These are phyloP conservation scores for Zhuliangozyma parablackwelliae DNA, from an alignment of 1,139 yeast genomes.

Conservation along the genomic window DNA sequence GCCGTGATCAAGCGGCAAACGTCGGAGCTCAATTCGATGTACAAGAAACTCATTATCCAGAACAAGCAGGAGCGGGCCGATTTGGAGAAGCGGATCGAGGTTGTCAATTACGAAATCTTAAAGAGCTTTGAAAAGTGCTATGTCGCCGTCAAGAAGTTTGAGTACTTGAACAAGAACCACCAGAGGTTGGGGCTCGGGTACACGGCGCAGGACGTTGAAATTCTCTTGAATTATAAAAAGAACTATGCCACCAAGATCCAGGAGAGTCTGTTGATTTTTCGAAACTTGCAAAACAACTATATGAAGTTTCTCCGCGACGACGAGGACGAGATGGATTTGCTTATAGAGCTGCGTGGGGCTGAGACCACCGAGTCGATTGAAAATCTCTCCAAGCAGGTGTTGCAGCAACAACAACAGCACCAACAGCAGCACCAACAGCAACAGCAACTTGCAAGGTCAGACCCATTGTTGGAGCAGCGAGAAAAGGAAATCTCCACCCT, in stretches of 20 bases:
- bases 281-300: conserved; percentile 86
- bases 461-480: conserved; percentile 58
- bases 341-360: conserved; percentile 1
- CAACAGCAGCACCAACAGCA: conserved; percentile 41
- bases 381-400: conserved; percentile 35
- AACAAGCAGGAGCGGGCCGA: conserved; percentile 74
- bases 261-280: conserved; percentile 66
- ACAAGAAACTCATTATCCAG: conserved; percentile 79
- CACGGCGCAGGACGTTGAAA: conserved; percentile 50
- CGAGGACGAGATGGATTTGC: conserved; percentile 45
- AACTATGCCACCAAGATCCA: conserved; percentile 84
- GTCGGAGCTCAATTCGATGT: conserved; percentile 58
- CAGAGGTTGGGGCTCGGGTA: conserved; percentile 29
- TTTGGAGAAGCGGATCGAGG: conserved; percentile 68
- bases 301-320: conserved; percentile 72
- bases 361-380: conserved; percentile 26
- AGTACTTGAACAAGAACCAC: conserved; percentile 41
- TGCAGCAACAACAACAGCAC: conserved; percentile 33
- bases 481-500: conserved; percentile 85
- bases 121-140: conserved; percentile 74
- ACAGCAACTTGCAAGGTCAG: conserved; percentile 30
- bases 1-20: conserved; percentile 46
- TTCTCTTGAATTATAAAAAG: conserved; percentile 77
- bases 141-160: conserved; percentile 65
- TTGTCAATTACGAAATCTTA: conserved; percentile 68